Percentiles rank a stretch among this genome's conserved stretches.
These are phyloP conservation scores for Sherardia arvensis DNA, from an alignment of 257 asterid species.

Conservation along the genomic window DNA sequence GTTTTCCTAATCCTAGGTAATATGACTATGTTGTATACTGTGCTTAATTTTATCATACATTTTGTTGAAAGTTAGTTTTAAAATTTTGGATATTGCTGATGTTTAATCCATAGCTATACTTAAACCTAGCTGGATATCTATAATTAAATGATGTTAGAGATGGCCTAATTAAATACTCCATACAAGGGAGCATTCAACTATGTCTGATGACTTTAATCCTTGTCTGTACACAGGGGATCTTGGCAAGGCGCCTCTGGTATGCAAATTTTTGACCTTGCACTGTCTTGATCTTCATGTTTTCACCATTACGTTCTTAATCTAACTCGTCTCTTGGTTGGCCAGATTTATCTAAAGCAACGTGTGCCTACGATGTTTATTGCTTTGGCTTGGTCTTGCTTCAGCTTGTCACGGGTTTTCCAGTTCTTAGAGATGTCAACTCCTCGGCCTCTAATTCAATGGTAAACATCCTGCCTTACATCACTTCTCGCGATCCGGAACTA, in stretches of 20 bases:
- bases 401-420: not conserved
- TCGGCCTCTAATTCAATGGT: slow-evolving; percentile 13
- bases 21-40: not conserved
- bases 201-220: not conserved
- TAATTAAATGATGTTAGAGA: too few species aligned
- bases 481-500: slow-evolving; percentile 8
- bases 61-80: not conserved
- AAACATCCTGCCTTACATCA: slow-evolving; percentile 24
- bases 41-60: not conserved
- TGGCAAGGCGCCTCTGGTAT: slow-evolving; percentile 2
- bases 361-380: slow-evolving; percentile 12
- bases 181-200: too few species aligned
- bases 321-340: not conserved
- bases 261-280: not conserved
- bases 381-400: slow-evolving; percentile 10
- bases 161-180: too few species aligned
- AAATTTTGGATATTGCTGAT: not conserved
- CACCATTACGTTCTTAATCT: not conserved
- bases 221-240: not conserved
- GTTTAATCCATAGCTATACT: not conserved
- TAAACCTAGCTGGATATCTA: not conserved
- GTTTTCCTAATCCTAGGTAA: not conserved
- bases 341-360: not conserved
- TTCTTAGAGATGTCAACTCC: not conserved
- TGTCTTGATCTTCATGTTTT: not conserved